Evolutionary conservation across 2,329 filamentous ascomycete genomes (phyloP).

Genomic region (Ceratocystis alfenasii): DNA sequence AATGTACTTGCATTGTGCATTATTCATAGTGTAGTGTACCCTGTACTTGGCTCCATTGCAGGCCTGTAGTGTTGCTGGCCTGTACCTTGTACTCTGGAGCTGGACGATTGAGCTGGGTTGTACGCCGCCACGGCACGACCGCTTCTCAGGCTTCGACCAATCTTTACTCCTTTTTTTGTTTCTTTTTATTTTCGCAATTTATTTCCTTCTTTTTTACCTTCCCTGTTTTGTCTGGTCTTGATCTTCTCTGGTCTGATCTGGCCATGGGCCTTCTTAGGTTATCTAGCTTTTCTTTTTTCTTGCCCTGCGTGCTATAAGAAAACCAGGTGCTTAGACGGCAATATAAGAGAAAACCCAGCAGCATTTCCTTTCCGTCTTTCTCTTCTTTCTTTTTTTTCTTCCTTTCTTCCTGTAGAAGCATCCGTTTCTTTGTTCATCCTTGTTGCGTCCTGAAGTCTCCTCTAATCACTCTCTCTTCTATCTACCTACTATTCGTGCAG

Average conservation of each 20-base stretch:
- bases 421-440: not conserved
- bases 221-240: not conserved
- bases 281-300: not conserved
- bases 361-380: too few species aligned
- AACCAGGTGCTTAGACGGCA: not conserved
- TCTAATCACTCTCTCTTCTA: not conserved
- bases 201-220: not conserved
- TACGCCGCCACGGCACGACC: not conserved
- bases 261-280: not conserved
- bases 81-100: not conserved
- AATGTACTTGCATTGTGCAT: not conserved
- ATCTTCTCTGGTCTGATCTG: not conserved
- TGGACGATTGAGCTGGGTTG: too few species aligned
- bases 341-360: not conserved
- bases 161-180: constrained; percentile 8
- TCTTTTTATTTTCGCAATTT: not conserved
- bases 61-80: not conserved
- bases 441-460: too few species aligned
- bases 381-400: not conserved
- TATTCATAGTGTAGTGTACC: not conserved
- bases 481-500: not conserved
- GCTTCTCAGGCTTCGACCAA: constrained; percentile 1
- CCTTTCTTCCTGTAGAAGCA: too few species aligned
- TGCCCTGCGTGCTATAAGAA: not conserved
- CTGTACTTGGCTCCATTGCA: not conserved